A percentile compares a stretch with the other conserved stretches of the same genome.
Conservation (phyloP, 768 basidiomycete species). For the Cantharellus anzutake region DNA sequence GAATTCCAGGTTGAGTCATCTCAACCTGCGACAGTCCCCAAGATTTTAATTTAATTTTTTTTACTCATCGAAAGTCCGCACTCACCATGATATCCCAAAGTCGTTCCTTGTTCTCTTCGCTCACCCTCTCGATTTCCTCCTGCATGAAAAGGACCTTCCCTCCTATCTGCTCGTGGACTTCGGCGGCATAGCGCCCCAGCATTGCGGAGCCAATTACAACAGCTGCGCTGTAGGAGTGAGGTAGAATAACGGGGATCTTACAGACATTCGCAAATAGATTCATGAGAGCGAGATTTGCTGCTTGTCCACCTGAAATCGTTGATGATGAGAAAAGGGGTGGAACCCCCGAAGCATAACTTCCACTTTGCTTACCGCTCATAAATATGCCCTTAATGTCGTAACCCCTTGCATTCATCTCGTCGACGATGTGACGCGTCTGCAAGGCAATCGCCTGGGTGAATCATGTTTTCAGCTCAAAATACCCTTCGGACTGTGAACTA, state of each 20-base stretch:
- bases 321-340: background rate
- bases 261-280: conserved; percentile 77
- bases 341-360: background rate
- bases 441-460: conserved; percentile 51
- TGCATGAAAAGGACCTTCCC: conserved; percentile 22
- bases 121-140: conserved; percentile 17
- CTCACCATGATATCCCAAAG: conserved; percentile 88
- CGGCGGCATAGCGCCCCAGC: conserved; percentile 73
- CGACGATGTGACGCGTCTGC: conserved; percentile 87
- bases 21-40: conserved; percentile 35
- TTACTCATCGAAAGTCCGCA: no score
- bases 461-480: background rate
- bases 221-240: conserved; percentile 51
- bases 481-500: background rate
- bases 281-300: conserved; percentile 78
- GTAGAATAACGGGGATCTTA: conserved; percentile 63
- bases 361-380: conserved; percentile 34
- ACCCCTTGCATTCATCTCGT: conserved; percentile 72
- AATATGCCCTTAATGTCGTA: conserved; percentile 71
- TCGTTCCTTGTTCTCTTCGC: conserved; percentile 34
- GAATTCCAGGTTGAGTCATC: conserved; percentile 75
- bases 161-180: conserved; percentile 19
- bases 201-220: conserved; percentile 90
- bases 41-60: no score
- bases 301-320: conserved; percentile 49